Conservation (phyloP, 1,139 yeast species). For the Yamadazyma triangularis region DNA sequence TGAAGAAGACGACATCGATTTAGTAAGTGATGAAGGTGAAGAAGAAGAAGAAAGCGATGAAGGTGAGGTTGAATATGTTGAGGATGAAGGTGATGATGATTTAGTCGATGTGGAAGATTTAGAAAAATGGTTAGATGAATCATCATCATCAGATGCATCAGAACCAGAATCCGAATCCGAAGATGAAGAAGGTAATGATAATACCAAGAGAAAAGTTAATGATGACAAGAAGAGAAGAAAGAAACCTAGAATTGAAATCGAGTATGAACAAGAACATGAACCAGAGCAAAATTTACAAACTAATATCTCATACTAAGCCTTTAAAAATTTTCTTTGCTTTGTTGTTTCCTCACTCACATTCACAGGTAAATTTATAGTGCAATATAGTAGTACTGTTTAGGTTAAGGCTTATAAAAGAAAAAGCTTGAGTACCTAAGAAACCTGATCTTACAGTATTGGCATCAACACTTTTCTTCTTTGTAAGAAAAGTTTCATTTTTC, state of each 20-base stretch:
- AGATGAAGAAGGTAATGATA: constrained; percentile 32
- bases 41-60: constrained; percentile 72
- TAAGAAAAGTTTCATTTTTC: too few species aligned
- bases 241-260: constrained; percentile 79
- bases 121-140: constrained; percentile 82
- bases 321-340: too few species aligned
- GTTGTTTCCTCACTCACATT: too few species aligned
- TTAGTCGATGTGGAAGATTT: constrained; percentile 88
- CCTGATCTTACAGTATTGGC: too few species aligned
- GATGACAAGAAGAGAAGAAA: constrained; percentile 45
- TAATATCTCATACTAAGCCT: constrained; percentile 12
- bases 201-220: constrained; percentile 32
- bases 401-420: too few species aligned
- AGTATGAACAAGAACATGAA: constrained; percentile 82
- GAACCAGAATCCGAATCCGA: constrained; percentile 31
- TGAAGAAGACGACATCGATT: constrained; percentile 59
- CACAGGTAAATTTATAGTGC: too few species aligned
- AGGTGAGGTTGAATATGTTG: constrained; percentile 82
- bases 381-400: too few species aligned
- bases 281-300: constrained; percentile 13
- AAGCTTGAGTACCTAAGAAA: too few species aligned
- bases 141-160: constrained; percentile 42
- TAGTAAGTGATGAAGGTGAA: constrained; percentile 55
- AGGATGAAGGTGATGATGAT: constrained; percentile 84
- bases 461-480: too few species aligned